Evolutionary conservation across 768 basidiomycete genomes (phyloP).

Genomic region (Leccinum variicolor): DNA sequence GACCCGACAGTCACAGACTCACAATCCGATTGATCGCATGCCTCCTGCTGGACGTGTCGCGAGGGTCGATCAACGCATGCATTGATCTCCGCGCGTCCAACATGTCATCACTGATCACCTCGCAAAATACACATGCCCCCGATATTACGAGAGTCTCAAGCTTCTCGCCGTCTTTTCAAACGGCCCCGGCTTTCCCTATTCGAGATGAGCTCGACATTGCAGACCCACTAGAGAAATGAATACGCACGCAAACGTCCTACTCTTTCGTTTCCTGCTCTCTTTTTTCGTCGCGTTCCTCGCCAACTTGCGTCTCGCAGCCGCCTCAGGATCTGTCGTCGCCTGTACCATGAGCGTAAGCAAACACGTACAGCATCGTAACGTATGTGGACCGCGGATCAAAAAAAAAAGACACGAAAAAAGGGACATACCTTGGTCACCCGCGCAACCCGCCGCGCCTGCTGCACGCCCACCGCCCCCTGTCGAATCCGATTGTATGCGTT

Average conservation of each 20-base stretch:
- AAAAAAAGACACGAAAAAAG: no score
- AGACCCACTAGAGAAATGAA: background rate
- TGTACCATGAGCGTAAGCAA: conserved; percentile 31
- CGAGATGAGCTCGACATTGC: background rate
- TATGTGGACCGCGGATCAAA: background rate
- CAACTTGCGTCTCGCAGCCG: conserved; percentile 69
- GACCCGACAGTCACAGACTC: background rate
- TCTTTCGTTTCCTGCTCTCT: conserved; percentile 81
- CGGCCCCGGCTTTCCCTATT: conserved; percentile 47
- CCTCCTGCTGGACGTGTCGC: background rate
- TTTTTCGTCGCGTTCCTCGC: conserved; percentile 76
- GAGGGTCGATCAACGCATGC: background rate
- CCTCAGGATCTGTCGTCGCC: conserved; percentile 69
- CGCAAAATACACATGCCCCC: background rate
- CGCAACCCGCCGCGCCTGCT: conserved; percentile 68
- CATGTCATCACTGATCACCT: background rate
- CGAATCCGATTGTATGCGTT: conserved; percentile 76
- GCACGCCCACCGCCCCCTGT: conserved; percentile 60
- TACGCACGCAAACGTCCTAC: conserved; percentile 55
- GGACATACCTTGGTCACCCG: conserved; percentile 47
- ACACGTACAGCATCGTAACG: background rate
- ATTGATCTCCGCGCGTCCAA: background rate
- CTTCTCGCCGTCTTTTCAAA: conserved; percentile 44
- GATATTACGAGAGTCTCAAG: conserved; percentile 1
- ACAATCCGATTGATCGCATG: background rate